phyloP scores from a whole-genome alignment of 495 filamentous ascomycete species.

The Podospora pseudoanserina region DNA sequence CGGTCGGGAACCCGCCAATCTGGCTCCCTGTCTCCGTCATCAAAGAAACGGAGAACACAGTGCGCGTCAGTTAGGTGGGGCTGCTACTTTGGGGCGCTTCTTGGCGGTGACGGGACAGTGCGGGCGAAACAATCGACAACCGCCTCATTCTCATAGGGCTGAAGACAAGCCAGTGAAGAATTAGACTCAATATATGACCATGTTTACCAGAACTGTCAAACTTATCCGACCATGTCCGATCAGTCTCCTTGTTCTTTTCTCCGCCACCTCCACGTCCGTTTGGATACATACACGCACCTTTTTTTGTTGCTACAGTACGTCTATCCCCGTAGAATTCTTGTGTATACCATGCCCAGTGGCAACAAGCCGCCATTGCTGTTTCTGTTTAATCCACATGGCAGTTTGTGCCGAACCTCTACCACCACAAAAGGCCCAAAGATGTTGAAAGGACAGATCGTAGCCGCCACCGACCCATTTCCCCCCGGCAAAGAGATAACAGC shows the following conservation, averaged over 20 bases:
- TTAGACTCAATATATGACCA: too few relatives aligned
- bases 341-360: too few relatives aligned
- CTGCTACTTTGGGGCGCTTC: neutral
- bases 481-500: too few relatives aligned
- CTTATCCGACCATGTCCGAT: too few relatives aligned
- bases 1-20: neutral
- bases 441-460: too few relatives aligned
- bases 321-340: too few relatives aligned
- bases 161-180: neutral
- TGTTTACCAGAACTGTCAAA: neutral
- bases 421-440: neutral
- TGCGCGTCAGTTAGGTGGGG: neutral
- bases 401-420: neutral
- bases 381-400: too few relatives aligned
- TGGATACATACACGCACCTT: too few relatives aligned
- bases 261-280: too few relatives aligned
- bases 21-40: neutral
- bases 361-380: too few relatives aligned
- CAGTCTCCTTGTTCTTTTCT: neutral
- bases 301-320: too few relatives aligned
- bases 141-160: constrained; percentile 3
- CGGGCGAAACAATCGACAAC: neutral
- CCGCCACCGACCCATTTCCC: too few relatives aligned
- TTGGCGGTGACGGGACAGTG: neutral
- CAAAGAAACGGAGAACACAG: neutral